Conservation (phyloP, 2,329 filamentous ascomycete species). For the Cladosporium colombiae region DNA sequence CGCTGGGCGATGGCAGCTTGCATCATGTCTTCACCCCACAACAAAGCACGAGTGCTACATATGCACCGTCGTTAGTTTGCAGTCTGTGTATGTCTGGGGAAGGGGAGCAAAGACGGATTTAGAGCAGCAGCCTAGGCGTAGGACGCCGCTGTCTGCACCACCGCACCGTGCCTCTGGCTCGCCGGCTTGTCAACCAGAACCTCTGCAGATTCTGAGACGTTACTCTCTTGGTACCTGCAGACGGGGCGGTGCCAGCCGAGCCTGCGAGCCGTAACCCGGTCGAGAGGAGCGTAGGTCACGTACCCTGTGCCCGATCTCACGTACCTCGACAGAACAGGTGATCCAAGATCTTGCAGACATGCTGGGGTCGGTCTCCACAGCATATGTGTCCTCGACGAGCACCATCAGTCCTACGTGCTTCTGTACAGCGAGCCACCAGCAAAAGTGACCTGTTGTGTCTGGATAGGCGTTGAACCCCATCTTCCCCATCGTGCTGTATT, state of each 20-base stretch:
- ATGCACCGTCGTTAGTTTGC: slow-evolving; percentile 2
- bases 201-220: neutral
- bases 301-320: slow-evolving; percentile 11
- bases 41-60: neutral
- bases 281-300: neutral
- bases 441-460: neutral
- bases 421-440: neutral
- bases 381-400: neutral
- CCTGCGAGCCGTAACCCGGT: slow-evolving; percentile 15
- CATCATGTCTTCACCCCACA: neutral
- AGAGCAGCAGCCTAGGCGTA: neutral
- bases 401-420: slow-evolving; percentile 5
- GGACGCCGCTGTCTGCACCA: neutral
- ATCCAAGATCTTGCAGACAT: slow-evolving; percentile 1
- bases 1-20: slow-evolving; percentile 2
- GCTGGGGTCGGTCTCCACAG: neutral
- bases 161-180: slow-evolving; percentile 5
- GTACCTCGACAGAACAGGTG: slow-evolving; percentile 3
- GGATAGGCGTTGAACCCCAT: neutral
- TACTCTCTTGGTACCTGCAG: slow-evolving; percentile 17
- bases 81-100: slow-evolving; percentile 2
- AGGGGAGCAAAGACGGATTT: slow-evolving; percentile 16
- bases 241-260: slow-evolving; percentile 6
- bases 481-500: neutral
- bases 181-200: neutral